Evolutionary conservation across 805 yeast genomes (phyloP).

Genomic region (Ogataea zsoltii): DNA sequence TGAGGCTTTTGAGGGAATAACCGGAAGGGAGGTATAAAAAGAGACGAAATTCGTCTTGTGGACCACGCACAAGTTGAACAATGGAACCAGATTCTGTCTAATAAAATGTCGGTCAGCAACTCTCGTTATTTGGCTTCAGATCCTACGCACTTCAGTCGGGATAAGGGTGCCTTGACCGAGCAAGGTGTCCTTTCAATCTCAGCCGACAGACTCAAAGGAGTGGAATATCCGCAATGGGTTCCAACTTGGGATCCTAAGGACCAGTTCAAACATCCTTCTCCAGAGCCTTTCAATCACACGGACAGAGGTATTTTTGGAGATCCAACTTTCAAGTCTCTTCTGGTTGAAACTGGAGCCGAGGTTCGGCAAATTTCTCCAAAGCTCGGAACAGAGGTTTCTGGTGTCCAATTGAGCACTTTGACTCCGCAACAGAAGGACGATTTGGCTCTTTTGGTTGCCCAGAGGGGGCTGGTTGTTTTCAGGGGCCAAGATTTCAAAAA

Average conservation of each 20-base stretch:
- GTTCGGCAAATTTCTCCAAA: slow-evolving; percentile 59
- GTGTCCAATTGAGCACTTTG: slow-evolving; percentile 57
- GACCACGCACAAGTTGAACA: too few relatives aligned
- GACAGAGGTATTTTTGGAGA: slow-evolving; percentile 69
- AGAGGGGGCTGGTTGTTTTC: slow-evolving; percentile 66
- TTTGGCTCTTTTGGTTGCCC: slow-evolving; percentile 64
- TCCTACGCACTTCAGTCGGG: slow-evolving; percentile 48
- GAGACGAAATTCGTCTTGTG: too few relatives aligned
- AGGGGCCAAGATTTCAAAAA: slow-evolving; percentile 64
- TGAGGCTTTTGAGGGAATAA: too few relatives aligned
- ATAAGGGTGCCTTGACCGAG: slow-evolving; percentile 44
- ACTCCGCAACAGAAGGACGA: slow-evolving; percentile 62
- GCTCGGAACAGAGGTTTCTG: slow-evolving; percentile 62
- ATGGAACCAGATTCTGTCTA: too few relatives aligned
- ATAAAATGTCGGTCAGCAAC: neutral
- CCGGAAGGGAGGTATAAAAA: too few relatives aligned
- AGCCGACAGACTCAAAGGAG: slow-evolving; percentile 35
- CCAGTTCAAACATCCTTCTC: slow-evolving; percentile 25
- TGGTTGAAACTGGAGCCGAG: slow-evolving; percentile 31
- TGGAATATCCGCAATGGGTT: slow-evolving; percentile 52
- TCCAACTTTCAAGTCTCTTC: slow-evolving; percentile 50
- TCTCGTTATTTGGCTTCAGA: slow-evolving; percentile 3
- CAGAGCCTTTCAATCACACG: slow-evolving; percentile 50
- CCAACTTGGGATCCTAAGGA: slow-evolving; percentile 66
- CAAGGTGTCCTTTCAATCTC: slow-evolving; percentile 50